Percentiles rank a stretch among this genome's conserved stretches.
Evolutionary conservation across 352 stramenopile species (phyloP).

Genomic region (Globisporangium alternatum): DNA sequence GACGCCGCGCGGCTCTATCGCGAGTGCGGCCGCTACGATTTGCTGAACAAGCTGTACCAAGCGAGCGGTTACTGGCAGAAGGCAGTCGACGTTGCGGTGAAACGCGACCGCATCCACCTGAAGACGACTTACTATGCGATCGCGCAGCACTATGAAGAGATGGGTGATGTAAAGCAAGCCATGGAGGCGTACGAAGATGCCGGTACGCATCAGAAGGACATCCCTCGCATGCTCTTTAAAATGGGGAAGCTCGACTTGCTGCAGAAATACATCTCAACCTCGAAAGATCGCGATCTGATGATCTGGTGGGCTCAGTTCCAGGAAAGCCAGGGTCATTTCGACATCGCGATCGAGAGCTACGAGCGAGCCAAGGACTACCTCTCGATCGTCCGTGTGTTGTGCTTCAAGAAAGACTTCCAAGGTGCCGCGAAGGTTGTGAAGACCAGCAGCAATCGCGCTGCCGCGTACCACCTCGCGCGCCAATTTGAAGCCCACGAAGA

Average conservation of each 20-base stretch:
- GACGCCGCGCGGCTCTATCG: conserved; percentile 90
- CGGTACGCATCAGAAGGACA: conserved; percentile 87
- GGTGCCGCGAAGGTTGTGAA: conserved; percentile 85
- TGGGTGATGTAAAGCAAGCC: conserved; percentile 85
- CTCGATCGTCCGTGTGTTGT: conserved; percentile 90
- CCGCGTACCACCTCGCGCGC: conserved; percentile 83
- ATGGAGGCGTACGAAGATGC: conserved; percentile 92
- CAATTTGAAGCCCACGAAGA: conserved; percentile 86
- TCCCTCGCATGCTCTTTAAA: conserved; percentile 93
- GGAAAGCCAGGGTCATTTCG: conserved; percentile 87
- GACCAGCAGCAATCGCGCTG: conserved; percentile 63
- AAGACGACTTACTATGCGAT: conserved; percentile 89
- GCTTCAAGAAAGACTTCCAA: conserved; percentile 88
- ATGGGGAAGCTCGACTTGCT: conserved; percentile 85
- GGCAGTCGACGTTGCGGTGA: conserved; percentile 85
- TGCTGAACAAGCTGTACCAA: conserved; percentile 92
- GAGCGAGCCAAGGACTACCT: conserved; percentile 84
- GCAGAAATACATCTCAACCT: conserved; percentile 89
- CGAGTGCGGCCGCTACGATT: conserved; percentile 89
- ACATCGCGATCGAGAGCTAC: conserved; percentile 89
- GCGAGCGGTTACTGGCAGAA: conserved; percentile 90
- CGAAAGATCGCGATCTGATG: conserved; percentile 81
- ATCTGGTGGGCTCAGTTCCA: conserved; percentile 95
- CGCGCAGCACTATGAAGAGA: conserved; percentile 88
- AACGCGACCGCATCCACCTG: conserved; percentile 90